Conservation (phyloP, 257 asterid genomes). For the Cordia subcordata region DNA sequence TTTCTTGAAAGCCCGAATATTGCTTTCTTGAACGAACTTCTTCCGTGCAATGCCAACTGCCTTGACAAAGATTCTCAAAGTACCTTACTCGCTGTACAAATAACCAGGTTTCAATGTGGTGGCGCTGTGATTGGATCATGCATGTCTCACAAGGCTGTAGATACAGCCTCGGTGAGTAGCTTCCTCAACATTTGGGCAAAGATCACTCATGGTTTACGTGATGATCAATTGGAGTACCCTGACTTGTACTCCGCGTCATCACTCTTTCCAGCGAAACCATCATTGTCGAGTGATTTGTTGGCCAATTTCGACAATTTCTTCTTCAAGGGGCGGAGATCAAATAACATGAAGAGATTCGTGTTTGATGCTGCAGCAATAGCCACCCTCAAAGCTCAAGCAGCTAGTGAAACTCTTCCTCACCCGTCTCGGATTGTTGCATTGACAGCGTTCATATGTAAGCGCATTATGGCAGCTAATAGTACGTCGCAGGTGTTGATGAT, state of each 20-base stretch:
- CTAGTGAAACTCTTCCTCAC: conserved; percentile 8
- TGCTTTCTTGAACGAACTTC: conserved; percentile 9
- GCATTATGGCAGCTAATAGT: too few species aligned
- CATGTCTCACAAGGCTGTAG: conserved; percentile 21
- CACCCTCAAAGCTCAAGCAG: too few species aligned
- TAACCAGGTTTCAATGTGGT: conserved; percentile 17
- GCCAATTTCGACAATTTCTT: conserved; percentile 15
- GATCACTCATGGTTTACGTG: neutral
- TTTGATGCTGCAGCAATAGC: conserved; percentile 14
- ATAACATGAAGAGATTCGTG: conserved; percentile 20
- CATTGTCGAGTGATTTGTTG: conserved; percentile 17
- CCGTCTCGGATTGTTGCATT: too few species aligned
- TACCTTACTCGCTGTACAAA: conserved; percentile 10
- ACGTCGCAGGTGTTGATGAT: too few species aligned
- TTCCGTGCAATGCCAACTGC: conserved; percentile 18
- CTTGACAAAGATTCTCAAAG: conserved; percentile 3
- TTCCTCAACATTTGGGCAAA: conserved; percentile 21
- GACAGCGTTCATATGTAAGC: too few species aligned
- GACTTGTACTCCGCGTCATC: conserved; percentile 8
- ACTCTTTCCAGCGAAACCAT: conserved; percentile 14
- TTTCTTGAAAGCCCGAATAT: conserved; percentile 21
- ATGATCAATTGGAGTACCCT: conserved; percentile 11
- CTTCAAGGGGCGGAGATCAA: conserved; percentile 15
- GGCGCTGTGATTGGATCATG: conserved; percentile 19
- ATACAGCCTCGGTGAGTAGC: conserved; percentile 5